Conservation (phyloP, 1,139 yeast genomes). For the Debaryomyces sp. region DNA sequence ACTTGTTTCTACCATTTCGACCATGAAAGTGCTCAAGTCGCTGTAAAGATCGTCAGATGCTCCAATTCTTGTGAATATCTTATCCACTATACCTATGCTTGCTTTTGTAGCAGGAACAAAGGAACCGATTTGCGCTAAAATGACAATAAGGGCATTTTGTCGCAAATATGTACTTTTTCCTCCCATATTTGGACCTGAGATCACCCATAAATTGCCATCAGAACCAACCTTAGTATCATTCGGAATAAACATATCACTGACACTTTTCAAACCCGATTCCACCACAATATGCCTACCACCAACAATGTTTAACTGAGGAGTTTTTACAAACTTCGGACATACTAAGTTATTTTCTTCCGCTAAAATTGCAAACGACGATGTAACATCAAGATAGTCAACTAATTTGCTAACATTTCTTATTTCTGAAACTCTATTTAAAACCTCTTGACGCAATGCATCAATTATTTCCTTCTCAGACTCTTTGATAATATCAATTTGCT, state of each 20-base stretch:
- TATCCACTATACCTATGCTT: slow-evolving; percentile 77
- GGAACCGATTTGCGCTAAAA: slow-evolving; percentile 87
- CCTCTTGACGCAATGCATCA: slow-evolving; percentile 38
- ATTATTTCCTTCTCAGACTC: slow-evolving; percentile 50
- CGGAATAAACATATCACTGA: slow-evolving; percentile 56
- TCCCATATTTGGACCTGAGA: slow-evolving; percentile 98
- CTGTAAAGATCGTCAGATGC: slow-evolving; percentile 88
- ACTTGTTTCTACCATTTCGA: slow-evolving; percentile 95
- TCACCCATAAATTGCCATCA: slow-evolving; percentile 56
- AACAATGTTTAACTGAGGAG: slow-evolving; percentile 44
- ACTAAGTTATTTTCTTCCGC: slow-evolving; percentile 66
- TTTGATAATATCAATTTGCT: slow-evolving; percentile 28
- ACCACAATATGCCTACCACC: slow-evolving; percentile 89
- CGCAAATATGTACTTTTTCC: slow-evolving; percentile 91
- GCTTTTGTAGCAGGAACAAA: slow-evolving; percentile 84
- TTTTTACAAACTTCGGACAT: slow-evolving; percentile 64
- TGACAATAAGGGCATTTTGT: slow-evolving; percentile 82
- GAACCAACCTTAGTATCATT: slow-evolving; percentile 53
- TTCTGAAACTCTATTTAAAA: slow-evolving; percentile 37
- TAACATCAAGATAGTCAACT: slow-evolving; percentile 72
- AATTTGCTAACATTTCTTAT: slow-evolving; percentile 50
- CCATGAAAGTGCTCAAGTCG: slow-evolving; percentile 94
- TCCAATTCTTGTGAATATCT: slow-evolving; percentile 84
- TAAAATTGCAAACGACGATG: slow-evolving; percentile 70
- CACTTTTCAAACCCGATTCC: slow-evolving; percentile 66